Evolutionary conservation across 2,329 filamentous ascomycete genomes (phyloP).

Genomic region (Mycogone perniciosa): DNA sequence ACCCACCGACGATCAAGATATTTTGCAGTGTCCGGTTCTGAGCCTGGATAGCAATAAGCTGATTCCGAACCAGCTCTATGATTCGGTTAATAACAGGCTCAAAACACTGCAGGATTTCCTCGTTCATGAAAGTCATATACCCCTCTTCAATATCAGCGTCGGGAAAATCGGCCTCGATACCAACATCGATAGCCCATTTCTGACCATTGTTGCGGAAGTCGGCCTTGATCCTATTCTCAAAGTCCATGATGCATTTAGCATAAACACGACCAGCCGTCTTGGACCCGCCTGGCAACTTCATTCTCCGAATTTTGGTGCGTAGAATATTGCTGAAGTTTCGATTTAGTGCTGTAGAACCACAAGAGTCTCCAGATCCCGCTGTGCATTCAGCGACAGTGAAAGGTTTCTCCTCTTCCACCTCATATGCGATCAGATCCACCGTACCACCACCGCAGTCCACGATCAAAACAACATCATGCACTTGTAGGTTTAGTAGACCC

Average conservation of each 20-base stretch:
- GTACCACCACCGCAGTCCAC: slow-evolving; percentile 98
- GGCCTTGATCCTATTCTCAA: slow-evolving; percentile 98
- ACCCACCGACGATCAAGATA: slow-evolving; percentile 93
- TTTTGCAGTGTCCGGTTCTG: slow-evolving; percentile 94
- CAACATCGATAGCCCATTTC: slow-evolving; percentile 98
- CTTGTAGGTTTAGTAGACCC: slow-evolving; percentile 88
- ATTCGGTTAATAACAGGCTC: slow-evolving; percentile 97
- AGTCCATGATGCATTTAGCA: slow-evolving; percentile 99
- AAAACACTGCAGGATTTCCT: slow-evolving; percentile 98
- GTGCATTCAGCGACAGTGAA: slow-evolving; percentile 98
- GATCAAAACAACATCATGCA: slow-evolving; percentile 95
- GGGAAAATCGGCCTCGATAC: slow-evolving; percentile 96
- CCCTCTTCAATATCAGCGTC: slow-evolving; percentile 97
- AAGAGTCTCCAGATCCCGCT: slow-evolving; percentile 93
- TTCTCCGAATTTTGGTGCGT: slow-evolving; percentile 95
- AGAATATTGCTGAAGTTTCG: slow-evolving; percentile 98
- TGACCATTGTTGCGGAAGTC: slow-evolving; percentile 99
- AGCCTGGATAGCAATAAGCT: slow-evolving; percentile 97
- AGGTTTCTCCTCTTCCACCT: slow-evolving; percentile 94
- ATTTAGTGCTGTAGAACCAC: slow-evolving; percentile 95
- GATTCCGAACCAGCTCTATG: slow-evolving; percentile 89
- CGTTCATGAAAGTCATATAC: slow-evolving; percentile 99
- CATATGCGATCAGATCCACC: slow-evolving; percentile 97
- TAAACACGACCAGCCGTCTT: slow-evolving; percentile 98
- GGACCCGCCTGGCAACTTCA: slow-evolving; percentile 96